A percentile compares a stretch with the other conserved stretches of the same genome.
phyloP scores from a whole-genome alignment of 2,329 filamentous ascomycete genomes.

The Tolypocladium cylindrosporum region DNA sequence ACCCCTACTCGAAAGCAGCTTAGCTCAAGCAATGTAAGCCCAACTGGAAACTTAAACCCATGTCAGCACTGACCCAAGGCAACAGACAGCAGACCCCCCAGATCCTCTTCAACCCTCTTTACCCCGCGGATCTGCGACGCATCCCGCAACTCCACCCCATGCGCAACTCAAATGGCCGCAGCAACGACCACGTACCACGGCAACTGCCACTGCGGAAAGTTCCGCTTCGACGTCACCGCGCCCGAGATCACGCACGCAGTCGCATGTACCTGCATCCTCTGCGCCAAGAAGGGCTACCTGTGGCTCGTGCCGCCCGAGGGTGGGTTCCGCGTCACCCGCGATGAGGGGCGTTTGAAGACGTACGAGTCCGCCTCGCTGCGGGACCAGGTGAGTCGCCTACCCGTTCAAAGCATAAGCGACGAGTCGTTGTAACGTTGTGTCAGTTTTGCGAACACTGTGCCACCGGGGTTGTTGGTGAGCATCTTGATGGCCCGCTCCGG shows the following conservation, averaged over 20 bases:
- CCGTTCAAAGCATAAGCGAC: not conserved
- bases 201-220: conserved; percentile 20
- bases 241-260: conserved; percentile 3
- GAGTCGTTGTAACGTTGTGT: not conserved
- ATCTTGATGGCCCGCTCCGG: conserved; percentile 10
- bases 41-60: not conserved
- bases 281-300: conserved; percentile 16
- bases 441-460: conserved; percentile 19
- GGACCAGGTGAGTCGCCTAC: not conserved
- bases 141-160: not conserved
- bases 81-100: not conserved
- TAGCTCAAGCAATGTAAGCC: not conserved
- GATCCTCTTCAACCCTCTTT: not conserved
- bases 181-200: conserved; percentile 5
- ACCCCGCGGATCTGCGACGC: not conserved
- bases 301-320: conserved; percentile 10
- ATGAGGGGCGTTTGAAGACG: conserved; percentile 2
- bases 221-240: conserved; percentile 12
- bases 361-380: not conserved
- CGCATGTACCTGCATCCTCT: conserved; percentile 15
- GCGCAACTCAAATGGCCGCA: not conserved
- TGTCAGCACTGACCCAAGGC: not conserved
- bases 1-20: too few relatives aligned
- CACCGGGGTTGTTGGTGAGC: conserved; percentile 13
- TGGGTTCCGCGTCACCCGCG: conserved; percentile 4